Base-by-base conservation (phyloP, 805 yeast species). In the Myxozyma geophila region DNA sequence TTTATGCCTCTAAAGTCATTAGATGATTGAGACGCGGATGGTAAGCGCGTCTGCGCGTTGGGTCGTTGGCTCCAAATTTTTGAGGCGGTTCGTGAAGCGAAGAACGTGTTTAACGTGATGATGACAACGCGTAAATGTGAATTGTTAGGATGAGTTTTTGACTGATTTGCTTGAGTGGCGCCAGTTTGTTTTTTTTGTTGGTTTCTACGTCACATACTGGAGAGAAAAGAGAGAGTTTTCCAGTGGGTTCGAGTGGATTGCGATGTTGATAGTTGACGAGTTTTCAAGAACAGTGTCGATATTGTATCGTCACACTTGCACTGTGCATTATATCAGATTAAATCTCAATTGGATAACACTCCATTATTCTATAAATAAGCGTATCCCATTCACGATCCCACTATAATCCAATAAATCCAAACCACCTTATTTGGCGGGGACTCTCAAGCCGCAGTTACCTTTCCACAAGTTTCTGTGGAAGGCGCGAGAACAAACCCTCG, bases 401-500 rank as follows among this genome's bases (percentile, higher is more conserved):
- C 44, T 13, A 13, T 15, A 40, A 40, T n/a, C 44, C 44, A 40
- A 40, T 6, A 40, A 13, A 2, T n/a, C n/a, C 44, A 40, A 40
- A 13, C 17, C 44, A 3, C 3, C 5, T 28, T 2, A 28, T 2
- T 28, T 28, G 28, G 43, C 13, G 21, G 47, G 15, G 47, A 43
- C 21, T 19, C 47, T 7, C 47, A 43, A 47, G 48, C 39, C 46
- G 39, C 56, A 40, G 46, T 44, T 15, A 7, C 19, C 17, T 53
- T 53, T 53, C 56, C 56, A 53, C 48, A 19, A 39, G 23, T 19
- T 53, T 53, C 56, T 54, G 50, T 60, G 60, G 64, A 60, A 60
- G 64, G 47, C 53, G 21, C 23, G 37, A 55, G 64, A 60, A 60
- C 55, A 60, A 60, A 33, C 55, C 5, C 40, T 44, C 52, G 60